Evolutionary conservation across 768 basidiomycete species (phyloP).

Genomic region (Tephrocybe sp.): DNA sequence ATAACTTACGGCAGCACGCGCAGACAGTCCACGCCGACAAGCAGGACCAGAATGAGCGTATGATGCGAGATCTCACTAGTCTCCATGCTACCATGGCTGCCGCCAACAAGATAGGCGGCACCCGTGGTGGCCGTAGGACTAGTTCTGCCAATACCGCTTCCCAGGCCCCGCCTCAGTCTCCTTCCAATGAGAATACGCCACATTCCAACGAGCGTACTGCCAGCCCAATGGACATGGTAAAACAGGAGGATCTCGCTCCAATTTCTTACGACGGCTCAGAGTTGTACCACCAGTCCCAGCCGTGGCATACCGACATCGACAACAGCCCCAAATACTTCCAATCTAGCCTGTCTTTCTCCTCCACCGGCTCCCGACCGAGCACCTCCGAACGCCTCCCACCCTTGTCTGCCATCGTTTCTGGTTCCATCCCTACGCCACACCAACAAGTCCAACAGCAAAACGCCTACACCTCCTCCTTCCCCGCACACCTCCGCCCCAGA

Average conservation of each 20-base stretch:
- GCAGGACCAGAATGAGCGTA: conserved; percentile 81
- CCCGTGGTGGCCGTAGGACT: conserved; percentile 12
- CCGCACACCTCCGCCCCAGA: conserved; percentile 7
- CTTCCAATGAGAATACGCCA: background rate
- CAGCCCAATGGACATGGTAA: conserved; percentile 29
- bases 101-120: conserved; percentile 41
- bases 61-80: conserved; percentile 88
- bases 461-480: conserved; percentile 1
- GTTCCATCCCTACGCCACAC: conserved; percentile 46
- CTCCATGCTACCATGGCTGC: conserved; percentile 82
- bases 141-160: background rate
- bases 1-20: conserved; percentile 96
- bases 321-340: conserved; percentile 33
- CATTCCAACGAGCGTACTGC: background rate
- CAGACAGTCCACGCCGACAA: conserved; percentile 98
- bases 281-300: background rate
- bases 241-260: conserved; percentile 37
- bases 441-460: conserved; percentile 14
- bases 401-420: conserved; percentile 67
- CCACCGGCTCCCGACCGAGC: conserved; percentile 38
- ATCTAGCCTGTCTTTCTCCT: conserved; percentile 31
- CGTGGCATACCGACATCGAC: background rate
- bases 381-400: conserved; percentile 60
- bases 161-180: background rate
- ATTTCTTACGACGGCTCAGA: conserved; percentile 12